Conservation (phyloP, 78 protist genomes). For the Dictyostelium intermedium region DNA sequence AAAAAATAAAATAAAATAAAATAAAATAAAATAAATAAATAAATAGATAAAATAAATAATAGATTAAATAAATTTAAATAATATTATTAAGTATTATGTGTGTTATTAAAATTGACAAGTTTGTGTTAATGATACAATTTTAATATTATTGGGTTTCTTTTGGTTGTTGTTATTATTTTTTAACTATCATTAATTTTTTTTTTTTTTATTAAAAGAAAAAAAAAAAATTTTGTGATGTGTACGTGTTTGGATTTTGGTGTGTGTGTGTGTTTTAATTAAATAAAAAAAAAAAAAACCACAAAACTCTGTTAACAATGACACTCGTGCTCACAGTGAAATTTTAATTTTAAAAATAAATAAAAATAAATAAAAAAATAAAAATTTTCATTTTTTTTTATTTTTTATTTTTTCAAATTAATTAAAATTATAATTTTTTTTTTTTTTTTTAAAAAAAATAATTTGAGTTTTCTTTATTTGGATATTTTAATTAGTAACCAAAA, state of each 20-base stretch:
- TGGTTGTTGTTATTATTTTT: too few species aligned
- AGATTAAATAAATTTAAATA: not conserved
- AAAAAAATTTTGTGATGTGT: not conserved
- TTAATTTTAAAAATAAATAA: not conserved
- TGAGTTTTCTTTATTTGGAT: not conserved
- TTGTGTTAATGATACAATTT: not conserved
- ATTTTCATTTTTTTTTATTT: not conserved
- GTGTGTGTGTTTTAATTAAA: not conserved
- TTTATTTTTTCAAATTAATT: not conserved
- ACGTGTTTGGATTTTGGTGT: not conserved
- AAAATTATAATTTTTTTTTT: not conserved
- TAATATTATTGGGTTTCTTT: not conserved
- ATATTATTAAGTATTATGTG: too few species aligned
- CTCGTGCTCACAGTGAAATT: not conserved
- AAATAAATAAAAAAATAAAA: not conserved
- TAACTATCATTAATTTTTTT: not conserved
- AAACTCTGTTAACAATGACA: not conserved
- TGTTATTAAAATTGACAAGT: not conserved
- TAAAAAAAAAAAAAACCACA: not conserved
- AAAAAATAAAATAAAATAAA: too few species aligned
- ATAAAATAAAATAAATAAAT: not conserved
- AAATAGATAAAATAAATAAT: not conserved
- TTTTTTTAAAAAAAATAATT: not conserved
- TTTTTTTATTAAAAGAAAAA: too few species aligned
- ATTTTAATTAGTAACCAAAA: not conserved